These are phyloP conservation scores for Hortiboletus flavorubellus DNA, from an alignment of 768 basidiomycete species.

Conservation along the genomic window DNA sequence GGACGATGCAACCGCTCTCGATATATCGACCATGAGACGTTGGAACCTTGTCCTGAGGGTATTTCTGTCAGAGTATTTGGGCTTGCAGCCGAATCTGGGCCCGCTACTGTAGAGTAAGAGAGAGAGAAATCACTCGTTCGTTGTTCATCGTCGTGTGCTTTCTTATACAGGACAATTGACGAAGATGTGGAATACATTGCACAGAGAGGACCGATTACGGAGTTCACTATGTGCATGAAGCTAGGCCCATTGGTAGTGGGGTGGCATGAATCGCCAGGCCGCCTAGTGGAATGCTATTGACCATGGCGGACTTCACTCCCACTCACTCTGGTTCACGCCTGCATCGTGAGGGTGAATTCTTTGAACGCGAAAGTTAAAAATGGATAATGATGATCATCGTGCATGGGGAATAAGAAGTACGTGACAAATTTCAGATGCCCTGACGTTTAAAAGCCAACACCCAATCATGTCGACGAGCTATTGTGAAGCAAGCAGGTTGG, in stretches of 20 bases:
- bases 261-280: too few species aligned
- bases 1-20: conserved; percentile 89
- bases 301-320: conserved; percentile 12
- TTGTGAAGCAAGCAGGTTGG: neutral
- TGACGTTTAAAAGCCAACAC: conserved; percentile 10
- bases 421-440: conserved; percentile 4
- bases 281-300: too few species aligned
- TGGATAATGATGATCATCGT: neutral
- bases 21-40: conserved; percentile 78
- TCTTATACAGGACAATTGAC: too few species aligned
- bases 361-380: neutral
- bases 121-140: too few species aligned
- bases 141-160: too few species aligned
- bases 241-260: conserved; percentile 5
- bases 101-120: conserved; percentile 12
- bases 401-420: neutral
- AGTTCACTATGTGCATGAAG: too few species aligned
- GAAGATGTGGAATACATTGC: too few species aligned
- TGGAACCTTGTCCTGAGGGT: conserved; percentile 90
- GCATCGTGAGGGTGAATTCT: conserved; percentile 17
- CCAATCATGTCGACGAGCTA: conserved; percentile 20
- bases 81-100: conserved; percentile 51
- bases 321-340: conserved; percentile 19
- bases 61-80: conserved; percentile 88
- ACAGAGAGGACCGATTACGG: too few species aligned